Evolutionary conservation across 2,329 filamentous ascomycete species (phyloP).

Genomic region (Drechslerella dactyloides): DNA sequence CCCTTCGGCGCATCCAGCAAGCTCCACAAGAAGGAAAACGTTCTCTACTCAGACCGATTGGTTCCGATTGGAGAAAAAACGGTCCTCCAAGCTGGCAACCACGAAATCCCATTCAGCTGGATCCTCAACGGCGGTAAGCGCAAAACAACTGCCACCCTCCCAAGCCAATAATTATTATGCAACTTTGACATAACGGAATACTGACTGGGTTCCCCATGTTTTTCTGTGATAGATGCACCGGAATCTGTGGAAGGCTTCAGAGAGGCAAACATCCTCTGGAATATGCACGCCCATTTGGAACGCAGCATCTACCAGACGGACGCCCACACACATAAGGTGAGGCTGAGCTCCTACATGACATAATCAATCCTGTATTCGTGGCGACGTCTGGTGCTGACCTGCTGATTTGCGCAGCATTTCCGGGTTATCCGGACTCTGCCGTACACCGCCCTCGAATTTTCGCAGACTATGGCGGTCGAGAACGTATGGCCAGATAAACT

Average conservation of each 20-base stretch:
- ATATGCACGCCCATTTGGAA: slow-evolving; percentile 86
- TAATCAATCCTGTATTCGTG: slow-evolving; percentile 1
- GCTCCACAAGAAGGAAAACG: slow-evolving; percentile 75
- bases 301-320: slow-evolving; percentile 89
- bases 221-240: slow-evolving; percentile 61
- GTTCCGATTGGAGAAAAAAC: slow-evolving; percentile 63
- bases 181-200: not conserved
- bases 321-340: slow-evolving; percentile 73
- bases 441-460: slow-evolving; percentile 75
- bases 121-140: slow-evolving; percentile 71
- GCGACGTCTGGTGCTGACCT: slow-evolving; percentile 46
- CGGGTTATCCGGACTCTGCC: slow-evolving; percentile 79
- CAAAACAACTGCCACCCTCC: slow-evolving; percentile 49
- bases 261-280: slow-evolving; percentile 87
- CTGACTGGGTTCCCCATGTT: not conserved
- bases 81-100: slow-evolving; percentile 74
- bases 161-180: slow-evolving; percentile 57
- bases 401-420: slow-evolving; percentile 62
- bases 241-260: slow-evolving; percentile 91
- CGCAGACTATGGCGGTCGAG: slow-evolving; percentile 92
- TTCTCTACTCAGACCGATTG: slow-evolving; percentile 62
- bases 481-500: slow-evolving; percentile 98
- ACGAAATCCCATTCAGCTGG: slow-evolving; percentile 81
- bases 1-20: slow-evolving; percentile 64
- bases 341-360: slow-evolving; percentile 24